phyloP scores from a whole-genome alignment of 805 yeast genomes.

The Wickerhamomyces rabaulensis region DNA sequence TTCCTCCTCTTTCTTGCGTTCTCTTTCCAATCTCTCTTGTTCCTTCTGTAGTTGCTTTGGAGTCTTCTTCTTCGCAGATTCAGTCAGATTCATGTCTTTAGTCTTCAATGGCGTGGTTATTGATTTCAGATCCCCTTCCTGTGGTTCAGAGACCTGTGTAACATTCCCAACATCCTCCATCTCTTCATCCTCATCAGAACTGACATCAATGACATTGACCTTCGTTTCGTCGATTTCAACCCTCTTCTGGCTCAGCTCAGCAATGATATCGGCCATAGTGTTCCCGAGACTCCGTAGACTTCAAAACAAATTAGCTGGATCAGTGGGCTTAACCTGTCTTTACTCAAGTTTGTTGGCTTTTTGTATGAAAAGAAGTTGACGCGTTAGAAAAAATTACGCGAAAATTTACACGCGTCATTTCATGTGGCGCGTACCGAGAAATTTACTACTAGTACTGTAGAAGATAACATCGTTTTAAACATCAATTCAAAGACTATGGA shows the following conservation, averaged over 20 bases:
- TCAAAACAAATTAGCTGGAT: not conserved
- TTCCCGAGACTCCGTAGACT: no score
- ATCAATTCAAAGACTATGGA: not conserved
- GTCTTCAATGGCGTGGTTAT: not conserved
- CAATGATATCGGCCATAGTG: not conserved
- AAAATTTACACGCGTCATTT: no score
- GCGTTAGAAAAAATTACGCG: not conserved
- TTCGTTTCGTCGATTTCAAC: not conserved
- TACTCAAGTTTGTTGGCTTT: no score
- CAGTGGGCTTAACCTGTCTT: no score
- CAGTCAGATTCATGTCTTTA: not conserved
- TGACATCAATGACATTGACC: not conserved
- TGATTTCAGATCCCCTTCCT: not conserved
- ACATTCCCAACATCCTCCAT: not conserved
- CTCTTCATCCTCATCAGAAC: not conserved
- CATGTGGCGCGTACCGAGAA: no score
- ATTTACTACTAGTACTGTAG: no score
- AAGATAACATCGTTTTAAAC: no score
- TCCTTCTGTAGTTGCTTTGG: constrained; percentile 7
- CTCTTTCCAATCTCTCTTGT: constrained; percentile 16
- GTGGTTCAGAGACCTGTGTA: not conserved
- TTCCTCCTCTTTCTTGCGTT: constrained; percentile 24
- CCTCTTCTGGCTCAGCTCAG: not conserved
- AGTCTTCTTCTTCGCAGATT: not conserved
- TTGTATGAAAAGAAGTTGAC: not conserved